Conservation (phyloP, 768 basidiomycete genomes). For the Calocera cornea region DNA sequence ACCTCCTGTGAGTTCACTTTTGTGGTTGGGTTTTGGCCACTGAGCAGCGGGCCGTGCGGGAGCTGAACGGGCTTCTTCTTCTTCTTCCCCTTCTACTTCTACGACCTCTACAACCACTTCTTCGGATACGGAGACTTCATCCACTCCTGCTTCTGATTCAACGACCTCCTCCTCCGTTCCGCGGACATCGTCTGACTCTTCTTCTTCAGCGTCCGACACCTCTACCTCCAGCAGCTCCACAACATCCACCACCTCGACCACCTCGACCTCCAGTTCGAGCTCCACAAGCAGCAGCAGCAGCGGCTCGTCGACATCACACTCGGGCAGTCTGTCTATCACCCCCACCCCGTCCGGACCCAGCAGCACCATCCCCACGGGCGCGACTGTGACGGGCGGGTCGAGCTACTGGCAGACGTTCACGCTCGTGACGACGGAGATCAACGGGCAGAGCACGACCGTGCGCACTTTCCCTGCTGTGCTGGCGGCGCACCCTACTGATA, state of each 20-base stretch:
- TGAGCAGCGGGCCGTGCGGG: neutral
- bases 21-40: neutral
- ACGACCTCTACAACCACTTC: neutral
- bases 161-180: no score
- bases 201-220: no score
- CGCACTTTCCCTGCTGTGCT: neutral
- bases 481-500: no score
- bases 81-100: neutral
- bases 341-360: neutral
- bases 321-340: neutral
- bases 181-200: no score
- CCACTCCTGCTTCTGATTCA: no score
- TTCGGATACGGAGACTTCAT: neutral
- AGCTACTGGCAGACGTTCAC: slow-evolving; percentile 3
- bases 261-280: neutral
- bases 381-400: neutral
- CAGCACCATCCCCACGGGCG: neutral
- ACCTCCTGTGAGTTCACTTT: neutral
- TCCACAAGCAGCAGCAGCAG: neutral
- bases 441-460: neutral
- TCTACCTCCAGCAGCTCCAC: neutral
- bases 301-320: neutral
- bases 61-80: neutral
- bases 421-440: neutral
- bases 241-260: neutral